phyloP scores from a whole-genome alignment of 2,329 filamentous ascomycete species.

The Dactylella cylindrospora region DNA sequence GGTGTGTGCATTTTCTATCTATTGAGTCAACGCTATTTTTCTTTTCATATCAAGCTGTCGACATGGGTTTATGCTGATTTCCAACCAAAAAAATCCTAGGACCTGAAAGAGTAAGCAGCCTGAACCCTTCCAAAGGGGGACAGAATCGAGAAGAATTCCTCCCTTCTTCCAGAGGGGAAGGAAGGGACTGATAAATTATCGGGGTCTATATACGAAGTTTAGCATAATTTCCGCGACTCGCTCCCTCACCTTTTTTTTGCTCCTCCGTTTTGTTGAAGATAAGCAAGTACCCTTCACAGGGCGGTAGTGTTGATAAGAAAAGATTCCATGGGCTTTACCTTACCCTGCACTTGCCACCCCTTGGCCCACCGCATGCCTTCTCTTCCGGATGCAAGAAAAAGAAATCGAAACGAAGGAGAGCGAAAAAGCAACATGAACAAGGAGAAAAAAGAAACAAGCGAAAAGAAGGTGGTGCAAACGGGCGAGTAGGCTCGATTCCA shows the following conservation, averaged over 20 bases:
- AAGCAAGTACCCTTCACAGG: background rate
- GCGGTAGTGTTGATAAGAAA: constrained; percentile 39
- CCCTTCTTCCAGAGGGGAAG: background rate
- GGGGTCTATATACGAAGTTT: constrained; percentile 39
- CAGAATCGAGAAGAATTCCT: no score
- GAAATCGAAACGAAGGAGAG: constrained; percentile 10
- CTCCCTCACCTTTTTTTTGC: no score
- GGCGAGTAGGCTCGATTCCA: constrained; percentile 43
- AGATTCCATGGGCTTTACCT: no score
- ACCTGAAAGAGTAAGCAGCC: no score
- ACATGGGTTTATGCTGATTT: no score
- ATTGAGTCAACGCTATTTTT: constrained; percentile 4
- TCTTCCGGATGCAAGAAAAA: no score
- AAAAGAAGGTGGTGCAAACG: background rate
- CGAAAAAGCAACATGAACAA: constrained; percentile 4
- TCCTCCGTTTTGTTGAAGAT: no score
- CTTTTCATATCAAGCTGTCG: no score
- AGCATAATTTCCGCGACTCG: constrained; percentile 23
- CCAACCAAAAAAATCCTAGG: no score
- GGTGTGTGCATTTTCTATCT: background rate
- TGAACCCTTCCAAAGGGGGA: no score
- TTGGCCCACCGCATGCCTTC: no score
- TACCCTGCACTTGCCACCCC: no score
- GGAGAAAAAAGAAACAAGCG: constrained; percentile 1
- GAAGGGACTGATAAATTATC: constrained; percentile 5